A percentile compares a stretch with the other conserved stretches of the same genome.
Evolutionary conservation across 768 basidiomycete species (phyloP).

Genomic region (Symmetrospora coprosmae): DNA sequence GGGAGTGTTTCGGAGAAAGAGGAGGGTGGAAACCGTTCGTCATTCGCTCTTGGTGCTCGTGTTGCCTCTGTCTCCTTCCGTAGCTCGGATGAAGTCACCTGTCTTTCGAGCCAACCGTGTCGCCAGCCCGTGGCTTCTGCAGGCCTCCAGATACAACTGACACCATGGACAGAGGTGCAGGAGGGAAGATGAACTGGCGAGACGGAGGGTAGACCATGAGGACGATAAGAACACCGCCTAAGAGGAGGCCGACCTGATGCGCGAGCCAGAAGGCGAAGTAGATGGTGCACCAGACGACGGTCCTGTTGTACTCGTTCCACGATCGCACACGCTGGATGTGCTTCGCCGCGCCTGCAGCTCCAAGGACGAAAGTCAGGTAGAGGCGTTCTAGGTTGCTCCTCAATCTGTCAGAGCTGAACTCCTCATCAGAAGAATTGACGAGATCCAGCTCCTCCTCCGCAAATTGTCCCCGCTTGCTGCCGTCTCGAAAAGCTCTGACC

Average conservation of each 20-base stretch:
- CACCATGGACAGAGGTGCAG: slow-evolving; percentile 37
- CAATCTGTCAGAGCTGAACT: slow-evolving; percentile 42
- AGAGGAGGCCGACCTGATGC: slow-evolving; percentile 37
- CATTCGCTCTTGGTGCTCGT: no score
- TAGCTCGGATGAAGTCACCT: no score
- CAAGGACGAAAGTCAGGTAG: slow-evolving; percentile 39
- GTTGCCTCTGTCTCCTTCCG: no score
- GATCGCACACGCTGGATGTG: slow-evolving; percentile 40
- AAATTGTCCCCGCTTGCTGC: slow-evolving; percentile 35
- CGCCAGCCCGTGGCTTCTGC: slow-evolving; percentile 37
- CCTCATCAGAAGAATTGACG: slow-evolving; percentile 39
- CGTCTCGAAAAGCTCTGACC: slow-evolving; percentile 36
- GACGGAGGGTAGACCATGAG: slow-evolving; percentile 40
- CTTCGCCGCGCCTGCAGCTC: slow-evolving; percentile 35
- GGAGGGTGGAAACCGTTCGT: no score
- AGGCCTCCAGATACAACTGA: slow-evolving; percentile 36
- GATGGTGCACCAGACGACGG: slow-evolving; percentile 35
- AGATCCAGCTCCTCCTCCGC: slow-evolving; percentile 35
- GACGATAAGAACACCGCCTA: slow-evolving; percentile 36
- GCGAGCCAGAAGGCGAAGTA: slow-evolving; percentile 41
- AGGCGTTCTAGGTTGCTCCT: slow-evolving; percentile 40
- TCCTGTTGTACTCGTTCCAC: slow-evolving; percentile 40
- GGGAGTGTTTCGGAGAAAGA: no score
- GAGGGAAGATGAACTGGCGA: slow-evolving; percentile 38
- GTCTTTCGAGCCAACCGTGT: slow-evolving; percentile 15